Evolutionary conservation across 805 yeast species (phyloP).

Genomic region (Kazachstania africana): DNA sequence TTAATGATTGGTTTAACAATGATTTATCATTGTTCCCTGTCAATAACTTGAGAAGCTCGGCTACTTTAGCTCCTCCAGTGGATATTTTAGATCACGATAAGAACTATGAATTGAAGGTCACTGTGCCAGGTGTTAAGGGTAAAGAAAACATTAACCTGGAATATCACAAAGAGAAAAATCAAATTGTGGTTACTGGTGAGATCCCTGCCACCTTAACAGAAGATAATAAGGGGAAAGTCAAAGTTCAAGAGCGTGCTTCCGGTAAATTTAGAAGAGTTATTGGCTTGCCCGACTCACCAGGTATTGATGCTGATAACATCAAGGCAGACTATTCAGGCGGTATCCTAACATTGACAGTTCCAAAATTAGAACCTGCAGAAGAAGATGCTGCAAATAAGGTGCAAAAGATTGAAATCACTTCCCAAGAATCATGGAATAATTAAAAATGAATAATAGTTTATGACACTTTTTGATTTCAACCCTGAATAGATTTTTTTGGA

Average conservation of each 20-base stretch:
- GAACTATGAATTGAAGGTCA: conserved; percentile 31
- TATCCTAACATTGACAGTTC: conserved; percentile 31
- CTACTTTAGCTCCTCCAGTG: conserved; percentile 28
- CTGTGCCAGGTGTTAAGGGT: conserved; percentile 37
- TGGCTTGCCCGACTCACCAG: conserved; percentile 28
- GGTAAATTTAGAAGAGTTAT: conserved; percentile 35
- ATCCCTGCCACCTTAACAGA: conserved; percentile 20
- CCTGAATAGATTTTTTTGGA: too few relatives aligned
- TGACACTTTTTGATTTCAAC: too few relatives aligned
- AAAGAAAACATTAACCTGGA: conserved; percentile 35
- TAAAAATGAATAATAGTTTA: too few relatives aligned
- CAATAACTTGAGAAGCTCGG: too few relatives aligned
- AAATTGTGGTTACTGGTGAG: conserved; percentile 34
- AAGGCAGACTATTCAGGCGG: conserved; percentile 37
- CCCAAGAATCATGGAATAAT: conserved; percentile 17
- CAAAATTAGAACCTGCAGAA: conserved; percentile 25
- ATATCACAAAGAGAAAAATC: conserved; percentile 34
- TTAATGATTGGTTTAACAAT: conserved; percentile 17
- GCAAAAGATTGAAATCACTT: conserved; percentile 21
- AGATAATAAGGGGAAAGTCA: conserved; percentile 16
- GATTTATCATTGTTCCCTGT: conserved; percentile 20
- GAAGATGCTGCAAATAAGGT: conserved; percentile 13
- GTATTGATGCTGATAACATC: conserved; percentile 33
- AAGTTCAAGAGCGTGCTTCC: conserved; percentile 26
- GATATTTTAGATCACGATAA: conserved; percentile 35